Conservation (phyloP, 2,329 filamentous ascomycete genomes). For the Venturia pyrina region DNA sequence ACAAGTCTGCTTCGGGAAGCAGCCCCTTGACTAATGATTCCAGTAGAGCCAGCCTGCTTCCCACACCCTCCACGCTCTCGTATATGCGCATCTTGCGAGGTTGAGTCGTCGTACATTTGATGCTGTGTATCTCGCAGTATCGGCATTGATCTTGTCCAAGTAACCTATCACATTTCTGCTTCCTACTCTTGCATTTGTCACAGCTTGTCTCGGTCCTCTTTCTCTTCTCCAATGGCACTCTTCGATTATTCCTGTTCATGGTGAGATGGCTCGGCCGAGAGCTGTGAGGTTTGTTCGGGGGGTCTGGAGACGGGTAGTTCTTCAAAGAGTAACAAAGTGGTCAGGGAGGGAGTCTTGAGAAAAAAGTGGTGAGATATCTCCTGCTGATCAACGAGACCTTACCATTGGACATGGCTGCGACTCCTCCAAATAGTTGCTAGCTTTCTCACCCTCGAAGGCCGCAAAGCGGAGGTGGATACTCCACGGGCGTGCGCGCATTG, state of each 20-base stretch:
- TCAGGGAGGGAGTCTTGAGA: background rate
- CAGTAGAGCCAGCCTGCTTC: constrained; percentile 30
- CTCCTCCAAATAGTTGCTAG: background rate
- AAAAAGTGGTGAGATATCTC: background rate
- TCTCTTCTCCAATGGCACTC: constrained; percentile 34
- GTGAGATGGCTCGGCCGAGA: background rate
- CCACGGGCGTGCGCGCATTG: no score
- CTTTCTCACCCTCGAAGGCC: background rate
- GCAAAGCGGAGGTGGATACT: background rate
- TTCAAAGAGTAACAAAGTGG: background rate
- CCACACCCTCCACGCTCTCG: constrained; percentile 32
- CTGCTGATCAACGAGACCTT: background rate
- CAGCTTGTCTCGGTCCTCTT: constrained; percentile 36
- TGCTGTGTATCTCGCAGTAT: constrained; percentile 32
- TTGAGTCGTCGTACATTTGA: constrained; percentile 34
- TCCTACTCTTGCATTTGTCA: constrained; percentile 38
- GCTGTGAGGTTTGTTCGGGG: background rate
- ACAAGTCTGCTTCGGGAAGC: constrained; percentile 32
- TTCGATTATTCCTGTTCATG: constrained; percentile 15
- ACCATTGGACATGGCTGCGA: background rate
- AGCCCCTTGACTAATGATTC: constrained; percentile 36
- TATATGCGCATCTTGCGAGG: constrained; percentile 36
- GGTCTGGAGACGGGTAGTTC: background rate
- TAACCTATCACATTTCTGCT: constrained; percentile 35
- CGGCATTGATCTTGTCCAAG: constrained; percentile 29